Evolutionary conservation across 768 basidiomycete species (phyloP).

Genomic region (Pholiota conissans): DNA sequence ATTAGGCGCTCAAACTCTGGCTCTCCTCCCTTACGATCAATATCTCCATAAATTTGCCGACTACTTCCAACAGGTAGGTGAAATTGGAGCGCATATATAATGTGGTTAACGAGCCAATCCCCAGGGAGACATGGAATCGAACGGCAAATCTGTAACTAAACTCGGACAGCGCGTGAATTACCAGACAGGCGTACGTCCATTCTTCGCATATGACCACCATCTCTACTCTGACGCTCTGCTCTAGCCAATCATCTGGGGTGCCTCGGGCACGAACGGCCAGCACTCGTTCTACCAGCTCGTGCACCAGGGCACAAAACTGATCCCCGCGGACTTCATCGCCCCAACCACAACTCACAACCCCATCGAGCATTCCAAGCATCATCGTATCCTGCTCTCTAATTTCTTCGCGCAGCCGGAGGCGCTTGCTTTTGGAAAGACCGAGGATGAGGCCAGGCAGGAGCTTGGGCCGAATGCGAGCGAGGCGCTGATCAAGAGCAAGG

Average conservation of each 20-base stretch:
- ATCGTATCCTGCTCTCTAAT: conserved; percentile 96
- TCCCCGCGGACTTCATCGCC: conserved; percentile 91
- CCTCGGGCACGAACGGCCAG: conserved; percentile 96
- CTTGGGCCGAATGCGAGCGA: conserved; percentile 71
- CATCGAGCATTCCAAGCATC: conserved; percentile 83
- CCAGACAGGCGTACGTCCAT: conserved; percentile 83
- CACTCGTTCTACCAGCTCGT: conserved; percentile 99
- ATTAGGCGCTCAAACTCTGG: conserved; percentile 88
- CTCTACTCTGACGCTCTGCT: conserved; percentile 2
- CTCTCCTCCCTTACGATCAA: conserved; percentile 96
- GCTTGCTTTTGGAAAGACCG: conserved; percentile 95
- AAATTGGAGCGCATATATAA: background rate
- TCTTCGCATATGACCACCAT: background rate
- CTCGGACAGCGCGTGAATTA: conserved; percentile 90
- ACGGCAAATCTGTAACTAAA: conserved; percentile 97
- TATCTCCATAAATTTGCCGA: conserved; percentile 99
- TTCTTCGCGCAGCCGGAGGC: conserved; percentile 99
- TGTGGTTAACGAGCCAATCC: background rate
- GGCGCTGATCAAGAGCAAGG: conserved; percentile 91
- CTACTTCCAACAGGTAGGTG: conserved; percentile 90
- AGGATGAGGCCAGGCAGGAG: conserved; percentile 78
- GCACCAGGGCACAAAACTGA: conserved; percentile 91
- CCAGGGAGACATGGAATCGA: conserved; percentile 98
- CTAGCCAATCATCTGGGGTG: conserved; percentile 98
- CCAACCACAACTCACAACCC: conserved; percentile 91